Percentiles rank a stretch among this genome's conserved stretches.
These are phyloP conservation scores for Secale cereale DNA, from an alignment of 176 grass and related monocot genomes.

Conservation along the genomic window DNA sequence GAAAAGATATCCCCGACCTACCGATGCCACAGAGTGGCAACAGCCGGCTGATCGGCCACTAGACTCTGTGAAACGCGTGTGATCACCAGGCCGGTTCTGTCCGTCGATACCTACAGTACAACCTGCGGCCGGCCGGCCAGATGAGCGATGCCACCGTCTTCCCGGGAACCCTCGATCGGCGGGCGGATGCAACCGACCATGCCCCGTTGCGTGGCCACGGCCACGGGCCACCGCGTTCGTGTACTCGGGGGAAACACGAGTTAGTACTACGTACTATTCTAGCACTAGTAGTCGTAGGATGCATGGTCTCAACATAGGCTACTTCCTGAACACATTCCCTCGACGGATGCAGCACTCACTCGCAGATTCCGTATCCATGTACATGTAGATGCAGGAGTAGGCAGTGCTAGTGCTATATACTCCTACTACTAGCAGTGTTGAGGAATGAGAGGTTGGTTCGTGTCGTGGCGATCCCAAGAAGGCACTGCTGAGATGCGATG, in stretches of 20 bases:
- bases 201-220: not conserved
- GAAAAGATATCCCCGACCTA: not conserved
- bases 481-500: not conserved
- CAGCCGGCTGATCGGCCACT: not conserved
- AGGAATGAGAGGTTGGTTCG: not conserved
- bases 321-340: not conserved
- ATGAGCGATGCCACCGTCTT: not conserved
- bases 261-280: too few species aligned
- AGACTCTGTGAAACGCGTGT: not conserved
- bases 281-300: too few species aligned
- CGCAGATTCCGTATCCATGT: not conserved
- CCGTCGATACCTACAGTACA: not conserved
- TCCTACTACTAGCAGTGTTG: too few species aligned
- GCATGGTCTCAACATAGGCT: not conserved
- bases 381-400: not conserved
- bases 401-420: too few species aligned
- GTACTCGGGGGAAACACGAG: not conserved
- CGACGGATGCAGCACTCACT: not conserved
- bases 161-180: constrained; percentile 20
- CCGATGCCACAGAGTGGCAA: not conserved
- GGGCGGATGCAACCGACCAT: not conserved
- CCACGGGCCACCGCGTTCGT: not conserved
- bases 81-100: not conserved
- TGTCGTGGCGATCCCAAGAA: not conserved
- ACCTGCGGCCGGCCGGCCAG: not conserved